Base-by-base conservation (phyloP, 306 rosid species). In the Comarum palustre region DNA sequence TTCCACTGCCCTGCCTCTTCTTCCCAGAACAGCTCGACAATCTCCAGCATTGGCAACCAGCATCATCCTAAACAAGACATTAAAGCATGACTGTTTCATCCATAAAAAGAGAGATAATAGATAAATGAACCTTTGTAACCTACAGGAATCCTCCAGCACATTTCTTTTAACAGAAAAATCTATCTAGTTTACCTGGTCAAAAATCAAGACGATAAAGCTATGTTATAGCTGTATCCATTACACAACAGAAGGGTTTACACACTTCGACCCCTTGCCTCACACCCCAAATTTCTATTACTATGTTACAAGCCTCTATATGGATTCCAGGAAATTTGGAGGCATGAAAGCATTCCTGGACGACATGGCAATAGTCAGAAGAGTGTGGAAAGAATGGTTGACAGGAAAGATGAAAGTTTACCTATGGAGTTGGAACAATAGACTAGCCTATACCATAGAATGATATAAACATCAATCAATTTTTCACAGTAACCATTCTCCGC, bases 21-120 rank as follows among this genome's bases (percentile, higher is more conserved):
- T 75, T 57, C 79, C 79, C 73, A 75, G 38, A 52, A 75, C 79
- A 55, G 79, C 79, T 27, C 79, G 79, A 58, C 79, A 75, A 32
- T 75, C 79, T 36, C 79, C 79, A 19, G 67, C 79, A 67, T 75
- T 75, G 0, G 79, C 79, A 67, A 75, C 59, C 22, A 75, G 25
- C 73, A 75, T 66, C 3, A 68, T 55, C 73, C 73, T 75, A 59
- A 14, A 67, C 22, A 50, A 64, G 59, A 54, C 43, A 75, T n/a
- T 59, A 34, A 54, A 54, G 54, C 72, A 75, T 5, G 20, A 61
- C 19, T 3, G 16, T 42, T 5, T 45, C 66, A 43, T 29, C 25
- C 47, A 27, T 19, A 17, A 42, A 42, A 48, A 39, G n/a, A 2
- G 42, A 27, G 12, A 2, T 4, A 10, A 27, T 11, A 27, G 29